Base-by-base conservation (phyloP, 202 grass and related monocot species). In the Panicum hallii region DNA sequence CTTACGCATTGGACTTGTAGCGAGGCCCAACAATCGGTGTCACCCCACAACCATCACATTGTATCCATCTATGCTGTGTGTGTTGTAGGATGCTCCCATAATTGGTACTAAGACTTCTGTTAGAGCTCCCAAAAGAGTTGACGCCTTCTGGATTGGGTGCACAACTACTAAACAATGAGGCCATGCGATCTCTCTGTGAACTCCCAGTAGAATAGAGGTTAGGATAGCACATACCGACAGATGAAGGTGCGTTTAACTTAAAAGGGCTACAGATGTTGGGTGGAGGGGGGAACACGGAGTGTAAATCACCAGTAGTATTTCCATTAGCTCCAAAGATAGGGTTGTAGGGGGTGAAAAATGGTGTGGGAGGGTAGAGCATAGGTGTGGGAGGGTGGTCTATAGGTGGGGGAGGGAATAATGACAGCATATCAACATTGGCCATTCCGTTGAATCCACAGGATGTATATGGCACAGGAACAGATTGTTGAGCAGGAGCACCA, bases 1-100 rank as follows among this genome's bases (percentile, higher is more conserved):
- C 90, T 94, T 86, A 99, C 96, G 92, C 84, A 77, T 71, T 89
- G 52, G 93, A 99, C 84, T 90, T 99, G 81, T 89, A 94, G 36
- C 91, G 90, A 84, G 91, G 54, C 14, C 96, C 96, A 30, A 86
- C 30, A 66, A 99, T 99, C 4, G 91, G 96, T 11, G 87, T 70
- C 71, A 87, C 53, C 56, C 92, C 88, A 74, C 96, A 99, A 63
- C 75, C 86, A 91, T 99, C 90, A 78, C 96, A 99, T n/a, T 45
- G 65, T 19, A 99, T 77, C 79, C 93, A 88, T 76, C 11, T 88
- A 85, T 99, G 96, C 54, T 80, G 63, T 46, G 80, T 48, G 0
- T 0, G 5, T 13, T 67, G 60, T n/a, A 67, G 49, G 17, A 77
- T 72, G 20, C 70, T 87, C 52, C 67, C 70, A 41, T 85, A 67